These are phyloP conservation scores for Zymoseptoria crescenta DNA, from an alignment of 2,329 filamentous ascomycete species.

Conservation along the genomic window DNA sequence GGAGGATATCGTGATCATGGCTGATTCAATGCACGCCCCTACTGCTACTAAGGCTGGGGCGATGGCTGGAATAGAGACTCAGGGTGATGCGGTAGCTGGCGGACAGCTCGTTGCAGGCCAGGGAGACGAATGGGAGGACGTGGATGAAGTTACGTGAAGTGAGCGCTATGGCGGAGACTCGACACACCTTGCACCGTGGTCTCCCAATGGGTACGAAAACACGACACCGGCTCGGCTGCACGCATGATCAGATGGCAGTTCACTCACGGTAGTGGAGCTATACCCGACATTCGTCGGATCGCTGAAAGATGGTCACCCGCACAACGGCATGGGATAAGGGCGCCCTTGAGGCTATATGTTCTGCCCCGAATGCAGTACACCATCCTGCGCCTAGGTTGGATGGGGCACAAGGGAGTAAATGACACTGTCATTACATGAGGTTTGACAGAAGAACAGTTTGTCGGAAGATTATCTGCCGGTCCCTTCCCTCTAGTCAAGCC, in stretches of 20 bases:
- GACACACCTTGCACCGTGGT: background rate
- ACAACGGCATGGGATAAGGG: background rate
- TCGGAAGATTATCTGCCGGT: too few species aligned
- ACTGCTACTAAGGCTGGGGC: conserved; percentile 2
- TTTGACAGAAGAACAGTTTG: too few species aligned
- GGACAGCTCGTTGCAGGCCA: background rate
- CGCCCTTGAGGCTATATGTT: too few species aligned
- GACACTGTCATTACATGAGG: too few species aligned
- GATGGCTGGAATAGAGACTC: conserved; percentile 4
- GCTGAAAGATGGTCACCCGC: background rate
- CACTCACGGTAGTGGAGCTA: background rate
- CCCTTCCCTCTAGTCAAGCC: too few species aligned
- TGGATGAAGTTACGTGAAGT: background rate
- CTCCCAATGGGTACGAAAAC: background rate
- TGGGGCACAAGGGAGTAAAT: too few species aligned
- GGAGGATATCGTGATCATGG: conserved; percentile 9
- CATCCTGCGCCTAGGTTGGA: too few species aligned
- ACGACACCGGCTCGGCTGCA: background rate
- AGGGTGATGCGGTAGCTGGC: background rate
- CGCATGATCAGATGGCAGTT: background rate
- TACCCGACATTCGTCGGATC: background rate
- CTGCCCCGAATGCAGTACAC: too few species aligned
- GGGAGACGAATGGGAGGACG: background rate
- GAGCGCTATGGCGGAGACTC: background rate
- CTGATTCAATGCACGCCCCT: conserved; percentile 6